Conservation (phyloP, 352 stramenopile species). For the Globisporangium barbulae region DNA sequence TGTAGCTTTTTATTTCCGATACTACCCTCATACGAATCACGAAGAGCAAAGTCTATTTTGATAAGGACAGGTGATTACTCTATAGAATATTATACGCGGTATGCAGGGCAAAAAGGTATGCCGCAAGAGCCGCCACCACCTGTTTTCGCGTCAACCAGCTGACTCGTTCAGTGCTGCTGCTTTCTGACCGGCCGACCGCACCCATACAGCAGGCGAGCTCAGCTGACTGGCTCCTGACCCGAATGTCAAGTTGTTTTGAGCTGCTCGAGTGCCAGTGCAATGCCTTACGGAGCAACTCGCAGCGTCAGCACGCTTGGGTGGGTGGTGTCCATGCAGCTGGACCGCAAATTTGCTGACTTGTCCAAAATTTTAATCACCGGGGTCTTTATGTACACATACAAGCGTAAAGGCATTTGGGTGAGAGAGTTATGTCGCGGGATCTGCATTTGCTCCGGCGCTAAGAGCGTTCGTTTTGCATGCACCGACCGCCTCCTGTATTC, state of each 20-base stretch:
- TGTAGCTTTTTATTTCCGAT: background rate
- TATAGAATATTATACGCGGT: background rate
- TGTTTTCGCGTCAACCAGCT: constrained; percentile 7
- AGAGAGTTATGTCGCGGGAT: background rate
- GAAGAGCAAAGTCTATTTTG: background rate
- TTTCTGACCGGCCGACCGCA: background rate
- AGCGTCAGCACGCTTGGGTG: background rate
- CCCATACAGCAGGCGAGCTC: constrained; percentile 2
- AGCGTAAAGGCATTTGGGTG: background rate
- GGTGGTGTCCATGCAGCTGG: constrained; percentile 7
- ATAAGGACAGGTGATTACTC: background rate
- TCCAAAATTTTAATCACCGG: background rate
- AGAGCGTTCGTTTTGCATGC: background rate
- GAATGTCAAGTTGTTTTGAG: background rate
- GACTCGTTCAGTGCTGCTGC: background rate
- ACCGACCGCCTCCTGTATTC: background rate
- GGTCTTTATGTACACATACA: background rate
- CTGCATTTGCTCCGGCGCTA: background rate
- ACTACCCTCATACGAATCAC: background rate
- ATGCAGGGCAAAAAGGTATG: background rate
- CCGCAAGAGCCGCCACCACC: background rate
- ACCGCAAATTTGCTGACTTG: background rate
- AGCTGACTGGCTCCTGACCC: background rate
- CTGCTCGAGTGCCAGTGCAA: background rate
- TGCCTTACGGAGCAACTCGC: background rate